Percentiles rank a stretch among this genome's conserved stretches.
Conservation (phyloP, 768 basidiomycete genomes). For the Phylloporus sp. region DNA sequence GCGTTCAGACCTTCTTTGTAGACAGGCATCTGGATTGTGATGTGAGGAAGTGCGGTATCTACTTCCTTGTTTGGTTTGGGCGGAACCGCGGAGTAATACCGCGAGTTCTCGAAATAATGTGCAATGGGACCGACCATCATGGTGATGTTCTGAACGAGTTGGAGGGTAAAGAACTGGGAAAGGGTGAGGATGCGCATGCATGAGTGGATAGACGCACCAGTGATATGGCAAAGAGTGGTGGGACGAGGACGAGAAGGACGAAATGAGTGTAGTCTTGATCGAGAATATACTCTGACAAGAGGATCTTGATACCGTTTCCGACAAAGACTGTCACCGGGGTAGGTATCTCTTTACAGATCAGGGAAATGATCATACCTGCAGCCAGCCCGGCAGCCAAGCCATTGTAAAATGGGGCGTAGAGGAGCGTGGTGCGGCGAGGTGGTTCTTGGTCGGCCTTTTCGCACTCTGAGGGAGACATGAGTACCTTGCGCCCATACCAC, state of each 20-base stretch:
- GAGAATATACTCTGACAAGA: constrained; percentile 52
- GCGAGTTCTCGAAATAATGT: constrained; percentile 48
- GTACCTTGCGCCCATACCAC: constrained; percentile 60
- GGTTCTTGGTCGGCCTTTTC: constrained; percentile 24
- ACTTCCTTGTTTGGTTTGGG: constrained; percentile 41
- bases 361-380: constrained; percentile 7
- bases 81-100: constrained; percentile 47
- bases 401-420: constrained; percentile 28
- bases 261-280: constrained; percentile 44
- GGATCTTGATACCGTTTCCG: constrained; percentile 56
- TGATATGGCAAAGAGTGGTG: constrained; percentile 44
- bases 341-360: neutral
- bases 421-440: constrained; percentile 12
- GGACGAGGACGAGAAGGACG: constrained; percentile 38
- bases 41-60: constrained; percentile 44
- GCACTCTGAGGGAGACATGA: constrained; percentile 30
- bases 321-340: constrained; percentile 48
- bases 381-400: constrained; percentile 27
- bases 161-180: constrained; percentile 38
- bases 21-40: constrained; percentile 56
- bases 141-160: constrained; percentile 36
- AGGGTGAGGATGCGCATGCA: constrained; percentile 2
- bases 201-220: constrained; percentile 28
- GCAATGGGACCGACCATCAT: constrained; percentile 49
- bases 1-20: constrained; percentile 54